These are phyloP conservation scores for Scedosporium dehoogii DNA, from an alignment of 2,329 filamentous ascomycete species.

Conservation along the genomic window DNA sequence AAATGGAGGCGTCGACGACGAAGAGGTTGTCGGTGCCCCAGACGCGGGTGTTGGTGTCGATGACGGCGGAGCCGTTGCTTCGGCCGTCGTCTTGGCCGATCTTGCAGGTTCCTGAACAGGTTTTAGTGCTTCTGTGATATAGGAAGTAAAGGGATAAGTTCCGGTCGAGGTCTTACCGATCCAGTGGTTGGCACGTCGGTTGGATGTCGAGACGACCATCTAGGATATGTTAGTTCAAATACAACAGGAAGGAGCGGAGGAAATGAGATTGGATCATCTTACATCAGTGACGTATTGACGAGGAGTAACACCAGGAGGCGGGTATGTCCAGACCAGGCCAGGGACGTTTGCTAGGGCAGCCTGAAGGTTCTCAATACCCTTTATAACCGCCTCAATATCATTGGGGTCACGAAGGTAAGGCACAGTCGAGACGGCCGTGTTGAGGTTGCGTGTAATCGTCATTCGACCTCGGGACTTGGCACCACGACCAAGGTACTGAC, in stretches of 20 bases:
- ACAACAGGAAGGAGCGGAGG: conserved; percentile 2
- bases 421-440: conserved; percentile 45
- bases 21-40: conserved; percentile 60
- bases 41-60: conserved; percentile 52
- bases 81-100: conserved; percentile 49
- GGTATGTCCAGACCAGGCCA: conserved; percentile 40
- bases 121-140: neutral
- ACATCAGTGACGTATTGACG: conserved; percentile 45
- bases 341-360: conserved; percentile 41
- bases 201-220: conserved; percentile 18
- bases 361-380: conserved; percentile 51
- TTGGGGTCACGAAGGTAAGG: conserved; percentile 48
- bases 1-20: conserved; percentile 58
- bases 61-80: conserved; percentile 44
- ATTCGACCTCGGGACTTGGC: conserved; percentile 49
- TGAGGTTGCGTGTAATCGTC: conserved; percentile 47
- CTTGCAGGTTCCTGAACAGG: conserved; percentile 35
- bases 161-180: conserved; percentile 23
- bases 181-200: conserved; percentile 40
- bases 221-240: neutral
- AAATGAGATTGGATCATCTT: conserved; percentile 10
- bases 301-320: conserved; percentile 38
- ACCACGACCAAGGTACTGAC: conserved; percentile 55
- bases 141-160: neutral
- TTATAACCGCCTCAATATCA: conserved; percentile 51